These are phyloP conservation scores for Alternaria viburni DNA, from an alignment of 2,329 filamentous ascomycete species.

Conservation along the genomic window DNA sequence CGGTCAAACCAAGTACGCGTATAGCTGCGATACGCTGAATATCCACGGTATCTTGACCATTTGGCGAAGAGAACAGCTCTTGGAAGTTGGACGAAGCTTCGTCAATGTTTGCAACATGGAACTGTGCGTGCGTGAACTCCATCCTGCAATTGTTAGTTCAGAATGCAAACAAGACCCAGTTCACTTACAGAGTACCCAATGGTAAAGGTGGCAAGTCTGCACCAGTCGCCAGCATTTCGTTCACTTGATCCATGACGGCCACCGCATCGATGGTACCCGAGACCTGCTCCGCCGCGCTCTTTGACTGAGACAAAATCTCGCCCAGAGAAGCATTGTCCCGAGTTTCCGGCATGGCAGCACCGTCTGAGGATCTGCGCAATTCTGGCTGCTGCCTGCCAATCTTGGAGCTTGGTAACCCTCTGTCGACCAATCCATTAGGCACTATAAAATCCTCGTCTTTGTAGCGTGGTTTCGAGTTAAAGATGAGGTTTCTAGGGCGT, in stretches of 20 bases:
- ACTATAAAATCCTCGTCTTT: slow-evolving; percentile 39
- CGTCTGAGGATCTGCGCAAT: neutral
- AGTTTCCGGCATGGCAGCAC: neutral
- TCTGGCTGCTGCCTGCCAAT: slow-evolving; percentile 9
- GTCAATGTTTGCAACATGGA: slow-evolving; percentile 40
- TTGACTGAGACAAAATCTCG: slow-evolving; percentile 13
- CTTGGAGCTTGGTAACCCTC: slow-evolving; percentile 15
- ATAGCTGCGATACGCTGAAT: slow-evolving; percentile 26
- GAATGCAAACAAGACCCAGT: too few species aligned
- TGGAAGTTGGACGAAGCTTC: slow-evolving; percentile 33
- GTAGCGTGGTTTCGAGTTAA: slow-evolving; percentile 6
- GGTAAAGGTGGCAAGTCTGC: slow-evolving; percentile 5
- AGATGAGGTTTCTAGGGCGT: slow-evolving; percentile 1
- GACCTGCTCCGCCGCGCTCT: neutral
- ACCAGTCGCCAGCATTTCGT: slow-evolving; percentile 16
- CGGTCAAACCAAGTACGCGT: slow-evolving; percentile 17
- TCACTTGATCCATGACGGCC: slow-evolving; percentile 17
- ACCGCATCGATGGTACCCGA: slow-evolving; percentile 16
- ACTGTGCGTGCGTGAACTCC: slow-evolving; percentile 21
- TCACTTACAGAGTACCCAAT: slow-evolving; percentile 34
- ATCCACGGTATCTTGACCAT: slow-evolving; percentile 1
- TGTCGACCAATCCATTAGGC: slow-evolving; percentile 28
- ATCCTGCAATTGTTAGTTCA: slow-evolving; percentile 23
- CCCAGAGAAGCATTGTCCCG: slow-evolving; percentile 22
- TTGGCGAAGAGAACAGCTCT: slow-evolving; percentile 16